Evolutionary conservation across 148 eudicot species (phyloP), one percentile per base, ranked within the genome.

Genomic region (Fagopyrum homotropicum): DNA sequence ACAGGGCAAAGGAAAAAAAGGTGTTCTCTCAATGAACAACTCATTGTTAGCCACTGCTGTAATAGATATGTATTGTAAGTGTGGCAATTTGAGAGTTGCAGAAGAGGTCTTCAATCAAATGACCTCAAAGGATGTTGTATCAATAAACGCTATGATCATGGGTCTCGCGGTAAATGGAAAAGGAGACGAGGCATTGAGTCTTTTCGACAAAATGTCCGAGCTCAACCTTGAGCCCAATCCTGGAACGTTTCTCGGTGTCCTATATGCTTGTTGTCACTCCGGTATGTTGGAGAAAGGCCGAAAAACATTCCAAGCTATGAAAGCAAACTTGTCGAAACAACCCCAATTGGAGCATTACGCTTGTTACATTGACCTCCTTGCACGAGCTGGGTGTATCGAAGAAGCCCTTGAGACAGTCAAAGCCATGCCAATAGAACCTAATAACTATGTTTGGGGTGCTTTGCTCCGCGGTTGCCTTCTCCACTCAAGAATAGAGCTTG

Each of bases 141-240:
- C 89, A 0, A 77, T 81, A 59, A 92, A 89, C 81, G 96, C 84
- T n/a, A 92, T 90, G 96, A 86, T 92, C 56, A 92, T 89, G 86
- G 96, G 93, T 70, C 88, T 92, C 60, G 98, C 93, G 74, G 79
- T 87, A 75, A 90, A 92, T 63, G 96, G 98, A 19, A 71, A 87
- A 85, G 98, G 96, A 73, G 73, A 80, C n/a, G 96, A 89, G 61
- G 91, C 98, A 52, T 76, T 92, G 45, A 78, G 49, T 16, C 87
- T 81, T 72, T 92, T 87, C 79, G 74, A 76, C 15, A 64, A 77
- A 75, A 78, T 88, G 84, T 73, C 77, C 29, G 84, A 85, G 10
- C 44, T 77, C 35, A 73, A 81, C 60, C 56, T 83, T 43, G 76
- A 8, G 66, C 91, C 93, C 4, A 82, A 90, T 78, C 81, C 82